phyloP scores from a whole-genome alignment of 1,284 basidiomycete species.

The Melampsora americana region DNA sequence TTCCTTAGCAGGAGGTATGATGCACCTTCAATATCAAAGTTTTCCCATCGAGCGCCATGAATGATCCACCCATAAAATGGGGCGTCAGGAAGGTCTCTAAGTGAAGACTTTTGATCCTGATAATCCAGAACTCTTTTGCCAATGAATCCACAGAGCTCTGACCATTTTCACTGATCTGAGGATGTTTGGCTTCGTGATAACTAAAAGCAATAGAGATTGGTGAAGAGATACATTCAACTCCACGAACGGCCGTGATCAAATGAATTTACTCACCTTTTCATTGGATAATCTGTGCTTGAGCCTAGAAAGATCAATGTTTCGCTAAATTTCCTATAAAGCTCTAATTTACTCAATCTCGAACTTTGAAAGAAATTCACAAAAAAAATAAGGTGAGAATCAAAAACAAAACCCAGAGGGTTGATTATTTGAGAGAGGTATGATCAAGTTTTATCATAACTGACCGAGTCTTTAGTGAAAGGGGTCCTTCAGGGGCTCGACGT shows the following conservation, averaged over 20 bases:
- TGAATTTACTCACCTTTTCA: background rate
- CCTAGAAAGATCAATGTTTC: background rate
- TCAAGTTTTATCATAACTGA: background rate
- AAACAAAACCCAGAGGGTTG: too few species aligned
- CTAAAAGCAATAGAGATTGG: background rate
- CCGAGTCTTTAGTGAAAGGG: background rate
- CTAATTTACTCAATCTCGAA: background rate
- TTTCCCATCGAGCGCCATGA: slow-evolving; percentile 8
- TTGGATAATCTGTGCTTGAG: background rate
- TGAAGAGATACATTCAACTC: too few species aligned
- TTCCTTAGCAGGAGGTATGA: too few species aligned
- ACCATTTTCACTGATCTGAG: background rate
- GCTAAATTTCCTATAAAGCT: background rate
- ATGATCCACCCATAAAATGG: background rate
- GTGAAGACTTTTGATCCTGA: background rate
- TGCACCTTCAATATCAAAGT: too few species aligned
- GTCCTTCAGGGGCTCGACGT: background rate
- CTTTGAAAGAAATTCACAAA: background rate
- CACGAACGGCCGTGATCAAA: background rate
- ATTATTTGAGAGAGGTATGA: too few species aligned
- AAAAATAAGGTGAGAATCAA: background rate
- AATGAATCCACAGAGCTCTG: background rate
- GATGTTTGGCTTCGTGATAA: background rate
- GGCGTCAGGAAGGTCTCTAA: too few species aligned
- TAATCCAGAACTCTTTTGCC: background rate